A percentile compares a stretch with the other conserved stretches of the same genome.
These are phyloP conservation scores for Escovopsis sp. DNA, from an alignment of 2,329 filamentous ascomycete species.

Conservation along the genomic window DNA sequence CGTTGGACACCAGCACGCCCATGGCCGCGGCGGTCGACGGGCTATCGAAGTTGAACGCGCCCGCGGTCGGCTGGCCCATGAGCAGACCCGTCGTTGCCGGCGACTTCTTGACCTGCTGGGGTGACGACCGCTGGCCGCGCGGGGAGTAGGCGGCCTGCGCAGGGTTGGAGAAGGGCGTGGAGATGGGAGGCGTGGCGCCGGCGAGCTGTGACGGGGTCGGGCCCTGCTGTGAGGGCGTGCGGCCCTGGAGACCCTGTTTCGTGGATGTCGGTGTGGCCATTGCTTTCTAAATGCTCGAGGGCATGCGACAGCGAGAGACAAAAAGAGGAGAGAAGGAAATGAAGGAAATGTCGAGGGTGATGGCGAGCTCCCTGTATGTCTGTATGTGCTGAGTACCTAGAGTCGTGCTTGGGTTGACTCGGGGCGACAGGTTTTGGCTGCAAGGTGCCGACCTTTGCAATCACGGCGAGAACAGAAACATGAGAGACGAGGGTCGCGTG, in stretches of 20 bases:
- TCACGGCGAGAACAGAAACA: no score
- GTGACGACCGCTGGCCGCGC: slow-evolving; percentile 41
- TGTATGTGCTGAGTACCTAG: no score
- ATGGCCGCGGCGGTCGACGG: slow-evolving; percentile 49
- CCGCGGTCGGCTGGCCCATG: slow-evolving; percentile 29
- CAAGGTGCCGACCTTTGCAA: no score
- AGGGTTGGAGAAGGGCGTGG: slow-evolving; percentile 48
- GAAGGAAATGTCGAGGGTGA: no score
- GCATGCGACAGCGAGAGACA: background rate
- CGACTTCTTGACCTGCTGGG: slow-evolving; percentile 50
- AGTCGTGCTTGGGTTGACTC: no score
- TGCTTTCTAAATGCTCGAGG: no score
- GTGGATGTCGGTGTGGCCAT: slow-evolving; percentile 38
- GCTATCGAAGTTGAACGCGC: slow-evolving; percentile 46
- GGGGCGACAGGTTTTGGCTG: no score
- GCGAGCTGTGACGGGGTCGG: slow-evolving; percentile 28
- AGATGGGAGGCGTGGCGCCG: slow-evolving; percentile 49
- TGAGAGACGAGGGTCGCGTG: no score
- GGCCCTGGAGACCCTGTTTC: slow-evolving; percentile 29
- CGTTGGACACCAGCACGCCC: slow-evolving; percentile 35
- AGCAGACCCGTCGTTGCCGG: slow-evolving; percentile 36
- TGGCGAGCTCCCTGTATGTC: no score
- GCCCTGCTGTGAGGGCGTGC: slow-evolving; percentile 26
- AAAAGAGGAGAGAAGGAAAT: no score
- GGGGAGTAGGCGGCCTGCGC: slow-evolving; percentile 46